phyloP scores from a whole-genome alignment of 1,284 basidiomycete genomes.

The Sanguinoderma infundibulare region DNA sequence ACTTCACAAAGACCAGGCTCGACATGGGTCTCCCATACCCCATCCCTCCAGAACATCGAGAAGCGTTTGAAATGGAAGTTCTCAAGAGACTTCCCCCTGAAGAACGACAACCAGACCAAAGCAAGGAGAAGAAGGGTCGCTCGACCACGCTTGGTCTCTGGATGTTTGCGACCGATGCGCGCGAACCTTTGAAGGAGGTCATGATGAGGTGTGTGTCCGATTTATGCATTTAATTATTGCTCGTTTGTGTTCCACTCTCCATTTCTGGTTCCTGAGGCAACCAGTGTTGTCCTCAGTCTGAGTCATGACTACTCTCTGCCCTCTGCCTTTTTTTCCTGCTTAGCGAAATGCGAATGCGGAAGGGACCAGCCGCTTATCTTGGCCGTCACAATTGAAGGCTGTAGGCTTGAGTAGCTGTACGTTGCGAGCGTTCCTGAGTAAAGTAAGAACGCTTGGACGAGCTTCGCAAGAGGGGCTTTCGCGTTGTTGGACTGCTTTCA shows the following conservation, averaged over 20 bases:
- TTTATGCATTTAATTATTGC: background rate
- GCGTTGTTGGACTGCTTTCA: no score
- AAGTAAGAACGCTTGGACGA: background rate
- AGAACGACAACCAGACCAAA: constrained; percentile 19
- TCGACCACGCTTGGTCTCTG: constrained; percentile 75
- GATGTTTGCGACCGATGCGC: constrained; percentile 75
- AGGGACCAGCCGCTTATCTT: no score
- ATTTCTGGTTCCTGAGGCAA: background rate
- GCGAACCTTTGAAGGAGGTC: constrained; percentile 72
- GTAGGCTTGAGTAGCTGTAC: background rate
- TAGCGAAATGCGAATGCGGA: background rate
- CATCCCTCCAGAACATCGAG: constrained; percentile 28
- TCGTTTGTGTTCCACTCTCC: background rate
- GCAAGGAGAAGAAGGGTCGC: constrained; percentile 54
- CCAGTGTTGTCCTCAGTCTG: background rate
- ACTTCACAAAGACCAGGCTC: constrained; percentile 63
- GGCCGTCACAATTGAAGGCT: no score
- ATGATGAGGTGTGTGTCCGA: constrained; percentile 58
- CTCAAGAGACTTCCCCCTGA: constrained; percentile 23
- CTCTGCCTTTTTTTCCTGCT: background rate
- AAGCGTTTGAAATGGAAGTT: constrained; percentile 35
- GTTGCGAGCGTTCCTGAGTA: background rate
- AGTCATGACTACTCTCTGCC: background rate
- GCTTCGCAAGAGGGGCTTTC: background rate
- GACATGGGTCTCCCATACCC: constrained; percentile 37